Conservation (phyloP, 2,329 filamentous ascomycete genomes). For the Colletotrichum tanaceti region DNA sequence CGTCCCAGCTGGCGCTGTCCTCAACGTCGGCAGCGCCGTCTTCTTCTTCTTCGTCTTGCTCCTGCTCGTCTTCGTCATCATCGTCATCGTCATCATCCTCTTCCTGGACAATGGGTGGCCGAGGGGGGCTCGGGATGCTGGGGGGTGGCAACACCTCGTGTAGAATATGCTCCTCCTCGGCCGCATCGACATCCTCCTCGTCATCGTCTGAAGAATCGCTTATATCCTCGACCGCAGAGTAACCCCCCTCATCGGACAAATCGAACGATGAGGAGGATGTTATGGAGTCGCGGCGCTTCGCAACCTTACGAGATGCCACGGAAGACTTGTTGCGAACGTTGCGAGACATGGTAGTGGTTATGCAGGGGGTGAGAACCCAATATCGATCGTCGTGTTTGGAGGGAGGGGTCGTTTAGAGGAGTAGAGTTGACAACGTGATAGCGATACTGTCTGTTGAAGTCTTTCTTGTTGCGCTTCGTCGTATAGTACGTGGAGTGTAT, state of each 20-base stretch:
- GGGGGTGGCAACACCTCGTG: conserved; percentile 53
- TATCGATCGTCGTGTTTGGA: conserved; percentile 40
- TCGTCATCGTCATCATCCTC: conserved; percentile 49
- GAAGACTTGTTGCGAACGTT: conserved; percentile 63
- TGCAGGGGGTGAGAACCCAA: conserved; percentile 25
- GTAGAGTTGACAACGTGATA: conserved; percentile 5
- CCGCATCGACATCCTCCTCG: conserved; percentile 80
- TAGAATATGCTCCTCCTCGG: conserved; percentile 80
- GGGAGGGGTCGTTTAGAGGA: conserved; percentile 34
- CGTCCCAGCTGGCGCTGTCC: conserved; percentile 66
- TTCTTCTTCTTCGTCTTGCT: conserved; percentile 54
- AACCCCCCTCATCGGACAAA: conserved; percentile 75
- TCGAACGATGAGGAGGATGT: conserved; percentile 67
- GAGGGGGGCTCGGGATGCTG: conserved; percentile 58
- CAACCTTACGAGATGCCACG: conserved; percentile 56
- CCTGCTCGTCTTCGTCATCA: conserved; percentile 52
- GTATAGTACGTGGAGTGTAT: neutral
- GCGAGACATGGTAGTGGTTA: conserved; percentile 59
- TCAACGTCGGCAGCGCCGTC: conserved; percentile 53
- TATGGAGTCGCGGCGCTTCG: conserved; percentile 63
- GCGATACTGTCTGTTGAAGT: neutral
- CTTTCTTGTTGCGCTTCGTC: neutral
- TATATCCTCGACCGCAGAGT: conserved; percentile 82
- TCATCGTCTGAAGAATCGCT: conserved; percentile 82
- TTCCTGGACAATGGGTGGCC: conserved; percentile 54